phyloP scores from a whole-genome alignment of 2,329 filamentous ascomycete genomes.

The Fusarium lateritium region DNA sequence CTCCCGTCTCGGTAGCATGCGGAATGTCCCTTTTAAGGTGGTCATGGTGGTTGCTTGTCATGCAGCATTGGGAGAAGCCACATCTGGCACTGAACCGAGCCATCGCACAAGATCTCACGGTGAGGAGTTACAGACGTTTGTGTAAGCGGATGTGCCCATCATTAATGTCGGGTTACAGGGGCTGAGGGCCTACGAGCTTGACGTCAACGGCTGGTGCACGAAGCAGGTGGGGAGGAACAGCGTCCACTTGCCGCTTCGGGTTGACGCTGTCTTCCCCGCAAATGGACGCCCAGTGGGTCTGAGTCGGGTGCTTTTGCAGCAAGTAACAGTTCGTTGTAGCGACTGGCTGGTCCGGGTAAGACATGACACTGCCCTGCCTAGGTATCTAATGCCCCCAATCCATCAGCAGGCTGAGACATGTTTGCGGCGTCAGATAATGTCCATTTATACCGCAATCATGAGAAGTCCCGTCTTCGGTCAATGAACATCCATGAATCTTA shows the following conservation, averaged over 20 bases:
- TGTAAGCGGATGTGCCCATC: slow-evolving; percentile 25
- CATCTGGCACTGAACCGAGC: not conserved
- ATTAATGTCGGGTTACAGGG: slow-evolving; percentile 12
- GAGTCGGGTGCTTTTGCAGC: slow-evolving; percentile 8
- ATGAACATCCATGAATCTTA: not conserved
- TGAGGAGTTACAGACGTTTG: not conserved
- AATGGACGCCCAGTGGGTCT: slow-evolving; percentile 31
- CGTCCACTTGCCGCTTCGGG: slow-evolving; percentile 40
- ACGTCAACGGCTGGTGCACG: slow-evolving; percentile 40
- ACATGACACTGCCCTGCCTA: slow-evolving; percentile 1
- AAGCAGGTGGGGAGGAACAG: slow-evolving; percentile 23
- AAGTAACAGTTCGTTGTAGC: slow-evolving; percentile 29
- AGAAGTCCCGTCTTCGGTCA: not conserved
- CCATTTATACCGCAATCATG: not conserved
- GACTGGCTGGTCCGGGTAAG: slow-evolving; percentile 11
- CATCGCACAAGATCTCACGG: slow-evolving; percentile 22
- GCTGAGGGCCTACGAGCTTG: slow-evolving; percentile 23
- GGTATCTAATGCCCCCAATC: not conserved
- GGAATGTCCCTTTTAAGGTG: slow-evolving; percentile 16
- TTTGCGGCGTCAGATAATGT: slow-evolving; percentile 19
- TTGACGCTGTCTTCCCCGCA: slow-evolving; percentile 38
- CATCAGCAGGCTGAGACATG: slow-evolving; percentile 10
- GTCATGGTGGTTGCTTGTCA: slow-evolving; percentile 27
- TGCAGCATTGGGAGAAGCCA: not conserved
- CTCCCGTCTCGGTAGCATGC: slow-evolving; percentile 7